phyloP scores from a whole-genome alignment of 2,329 filamentous ascomycete genomes.

The Gliomastix tumulicola region DNA sequence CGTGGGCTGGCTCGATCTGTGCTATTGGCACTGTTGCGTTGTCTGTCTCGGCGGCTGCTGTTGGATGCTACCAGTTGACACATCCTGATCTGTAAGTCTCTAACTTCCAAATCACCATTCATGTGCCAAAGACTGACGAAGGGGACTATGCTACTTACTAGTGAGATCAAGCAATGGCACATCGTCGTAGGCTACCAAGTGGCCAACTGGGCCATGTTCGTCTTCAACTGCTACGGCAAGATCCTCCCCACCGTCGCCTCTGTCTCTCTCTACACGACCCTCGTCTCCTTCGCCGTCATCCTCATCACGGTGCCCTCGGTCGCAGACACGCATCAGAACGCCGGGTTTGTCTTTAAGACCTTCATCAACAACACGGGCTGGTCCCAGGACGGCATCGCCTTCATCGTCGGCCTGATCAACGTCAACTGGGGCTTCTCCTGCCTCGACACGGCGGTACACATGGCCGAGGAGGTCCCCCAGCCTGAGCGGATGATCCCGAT shows the following conservation, averaged over 20 bases:
- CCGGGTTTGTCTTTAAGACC: constrained; percentile 42
- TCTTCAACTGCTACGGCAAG: constrained; percentile 27
- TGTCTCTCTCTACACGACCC: constrained; percentile 33
- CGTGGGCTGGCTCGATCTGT: background rate
- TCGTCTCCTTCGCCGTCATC: constrained; percentile 37
- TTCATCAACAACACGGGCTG: constrained; percentile 48
- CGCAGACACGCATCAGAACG: constrained; percentile 33
- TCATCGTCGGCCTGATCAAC: constrained; percentile 43
- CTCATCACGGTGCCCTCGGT: constrained; percentile 39
- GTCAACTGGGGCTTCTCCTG: constrained; percentile 38
- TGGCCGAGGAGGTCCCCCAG: constrained; percentile 42
- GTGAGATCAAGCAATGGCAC: constrained; percentile 35
- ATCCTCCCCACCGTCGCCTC: background rate
- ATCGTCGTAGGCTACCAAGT: constrained; percentile 38
- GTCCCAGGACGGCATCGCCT: constrained; percentile 39
- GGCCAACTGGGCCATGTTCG: constrained; percentile 34
- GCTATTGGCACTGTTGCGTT: background rate
- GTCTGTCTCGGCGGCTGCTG: background rate
- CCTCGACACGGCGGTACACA: constrained; percentile 39
- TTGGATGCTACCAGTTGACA: background rate
- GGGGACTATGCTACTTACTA: too few relatives aligned
- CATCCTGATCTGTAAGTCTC: constrained; percentile 22
- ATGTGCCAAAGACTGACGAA: too few relatives aligned
- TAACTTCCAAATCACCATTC: too few relatives aligned
- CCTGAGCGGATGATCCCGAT: constrained; percentile 28